phyloP scores from a whole-genome alignment of 805 yeast species.

The Wickerhamomyces canadensis region DNA sequence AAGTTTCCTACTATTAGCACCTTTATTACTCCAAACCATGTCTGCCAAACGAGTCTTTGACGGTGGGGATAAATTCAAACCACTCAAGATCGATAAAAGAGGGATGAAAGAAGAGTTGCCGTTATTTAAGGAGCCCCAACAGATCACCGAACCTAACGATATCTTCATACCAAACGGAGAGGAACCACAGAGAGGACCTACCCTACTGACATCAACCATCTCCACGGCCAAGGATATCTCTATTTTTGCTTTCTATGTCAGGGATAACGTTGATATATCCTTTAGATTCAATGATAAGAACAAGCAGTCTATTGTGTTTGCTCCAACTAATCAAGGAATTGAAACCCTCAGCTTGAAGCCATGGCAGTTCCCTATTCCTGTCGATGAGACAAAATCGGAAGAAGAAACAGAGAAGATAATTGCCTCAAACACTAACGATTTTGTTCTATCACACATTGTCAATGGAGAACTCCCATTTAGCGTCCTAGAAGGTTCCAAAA shows the following conservation, averaged over 20 bases:
- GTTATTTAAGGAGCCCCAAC: slow-evolving; percentile 15
- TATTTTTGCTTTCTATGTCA: slow-evolving; percentile 63
- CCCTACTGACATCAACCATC: slow-evolving; percentile 26
- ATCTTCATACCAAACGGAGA: slow-evolving; percentile 23
- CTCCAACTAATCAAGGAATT: slow-evolving; percentile 67
- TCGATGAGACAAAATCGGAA: slow-evolving; percentile 33
- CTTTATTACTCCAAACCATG: background rate
- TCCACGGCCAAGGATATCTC: slow-evolving; percentile 38
- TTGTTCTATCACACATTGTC: slow-evolving; percentile 60
- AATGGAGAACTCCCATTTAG: slow-evolving; percentile 23
- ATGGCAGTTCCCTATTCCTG: slow-evolving; percentile 69
- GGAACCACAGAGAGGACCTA: slow-evolving; percentile 24
- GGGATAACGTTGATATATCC: slow-evolving; percentile 52
- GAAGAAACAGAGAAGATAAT: slow-evolving; percentile 44
- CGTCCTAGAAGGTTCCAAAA: slow-evolving; percentile 10
- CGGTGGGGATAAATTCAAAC: background rate
- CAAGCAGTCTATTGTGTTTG: slow-evolving; percentile 48
- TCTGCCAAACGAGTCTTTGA: slow-evolving; percentile 9
- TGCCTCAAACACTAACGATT: slow-evolving; percentile 46
- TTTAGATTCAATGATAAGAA: slow-evolving; percentile 40
- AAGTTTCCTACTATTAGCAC: background rate
- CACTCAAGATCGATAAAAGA: slow-evolving; percentile 1
- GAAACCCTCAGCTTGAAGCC: slow-evolving; percentile 51
- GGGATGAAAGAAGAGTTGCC: slow-evolving; percentile 8
- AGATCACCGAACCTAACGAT: background rate